Conservation (phyloP, 768 basidiomycete genomes). For the Leccinellum rugosiceps region DNA sequence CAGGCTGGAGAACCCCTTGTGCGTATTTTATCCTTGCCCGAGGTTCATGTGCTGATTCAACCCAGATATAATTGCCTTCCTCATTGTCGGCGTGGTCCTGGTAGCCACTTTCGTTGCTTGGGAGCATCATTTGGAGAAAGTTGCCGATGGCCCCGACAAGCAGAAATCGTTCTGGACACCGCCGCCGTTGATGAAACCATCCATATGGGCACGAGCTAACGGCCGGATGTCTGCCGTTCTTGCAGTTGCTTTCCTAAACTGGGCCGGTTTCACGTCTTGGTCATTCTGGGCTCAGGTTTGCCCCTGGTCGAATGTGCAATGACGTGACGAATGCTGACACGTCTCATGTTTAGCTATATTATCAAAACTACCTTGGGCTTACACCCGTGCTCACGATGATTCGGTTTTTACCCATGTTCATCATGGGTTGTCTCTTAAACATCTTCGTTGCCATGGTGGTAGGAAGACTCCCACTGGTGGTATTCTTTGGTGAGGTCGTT, state of each 20-base stretch:
- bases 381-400: slow-evolving; percentile 60
- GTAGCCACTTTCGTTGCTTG: slow-evolving; percentile 57
- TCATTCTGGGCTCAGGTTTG: slow-evolving; percentile 47
- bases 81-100: slow-evolving; percentile 59
- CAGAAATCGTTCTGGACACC: slow-evolving; percentile 35
- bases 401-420: slow-evolving; percentile 67
- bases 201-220: slow-evolving; percentile 50
- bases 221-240: slow-evolving; percentile 44
- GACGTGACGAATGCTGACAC: slow-evolving; percentile 1
- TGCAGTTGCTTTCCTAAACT: slow-evolving; percentile 59
- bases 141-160: slow-evolving; percentile 5
- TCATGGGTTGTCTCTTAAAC: slow-evolving; percentile 66
- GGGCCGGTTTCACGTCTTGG: slow-evolving; percentile 56
- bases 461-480: slow-evolving; percentile 50
- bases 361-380: slow-evolving; percentile 59
- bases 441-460: slow-evolving; percentile 60
- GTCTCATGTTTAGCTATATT: slow-evolving; percentile 52
- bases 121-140: slow-evolving; percentile 58
- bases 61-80: slow-evolving; percentile 65
- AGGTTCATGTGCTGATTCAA: slow-evolving; percentile 11
- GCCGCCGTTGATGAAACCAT: slow-evolving; percentile 63
- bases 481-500: slow-evolving; percentile 47
- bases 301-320: background rate
- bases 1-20: slow-evolving; percentile 63
- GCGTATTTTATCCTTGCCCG: slow-evolving; percentile 23